Percentiles rank a stretch among this genome's conserved stretches.
Evolutionary conservation across 2,329 filamentous ascomycete genomes (phyloP).

Genomic region (Diaporthe vexans): DNA sequence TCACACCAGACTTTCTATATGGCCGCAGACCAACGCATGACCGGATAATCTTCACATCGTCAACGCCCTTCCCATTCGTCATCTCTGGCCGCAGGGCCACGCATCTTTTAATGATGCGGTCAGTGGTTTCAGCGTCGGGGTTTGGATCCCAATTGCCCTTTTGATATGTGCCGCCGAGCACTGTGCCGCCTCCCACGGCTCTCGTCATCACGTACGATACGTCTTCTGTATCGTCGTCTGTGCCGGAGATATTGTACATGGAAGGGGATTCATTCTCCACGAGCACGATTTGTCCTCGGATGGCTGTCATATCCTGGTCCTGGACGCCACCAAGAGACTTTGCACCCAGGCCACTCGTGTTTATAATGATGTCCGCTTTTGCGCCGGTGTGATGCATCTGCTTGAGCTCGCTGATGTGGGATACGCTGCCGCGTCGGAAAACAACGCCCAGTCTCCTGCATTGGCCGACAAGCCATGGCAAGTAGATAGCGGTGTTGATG

Average conservation of each 20-base stretch:
- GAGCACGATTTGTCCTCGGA: constrained; percentile 85
- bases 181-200: constrained; percentile 81
- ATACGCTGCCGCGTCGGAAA: constrained; percentile 72
- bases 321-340: constrained; percentile 83
- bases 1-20: constrained; percentile 78
- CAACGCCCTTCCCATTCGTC: constrained; percentile 75
- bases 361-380: constrained; percentile 79
- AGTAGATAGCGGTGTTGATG: constrained; percentile 90
- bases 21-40: constrained; percentile 88
- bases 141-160: constrained; percentile 83
- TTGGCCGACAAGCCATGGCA: constrained; percentile 87
- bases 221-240: constrained; percentile 81
- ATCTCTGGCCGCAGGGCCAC: constrained; percentile 75
- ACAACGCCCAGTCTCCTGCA: constrained; percentile 81
- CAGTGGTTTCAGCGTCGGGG: constrained; percentile 82
- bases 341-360: constrained; percentile 86
- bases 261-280: constrained; percentile 82
- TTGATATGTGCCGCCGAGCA: constrained; percentile 89
- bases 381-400: constrained; percentile 66
- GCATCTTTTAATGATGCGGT: constrained; percentile 84
- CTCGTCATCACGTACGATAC: constrained; percentile 86
- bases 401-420: constrained; percentile 80
- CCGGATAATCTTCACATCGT: constrained; percentile 80
- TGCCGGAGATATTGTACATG: constrained; percentile 80
- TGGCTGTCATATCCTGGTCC: constrained; percentile 80